Evolutionary conservation across 257 asterid species (phyloP), one percentile per base, ranked within the genome.

Genomic region (Schizonepeta tenuifolia): DNA sequence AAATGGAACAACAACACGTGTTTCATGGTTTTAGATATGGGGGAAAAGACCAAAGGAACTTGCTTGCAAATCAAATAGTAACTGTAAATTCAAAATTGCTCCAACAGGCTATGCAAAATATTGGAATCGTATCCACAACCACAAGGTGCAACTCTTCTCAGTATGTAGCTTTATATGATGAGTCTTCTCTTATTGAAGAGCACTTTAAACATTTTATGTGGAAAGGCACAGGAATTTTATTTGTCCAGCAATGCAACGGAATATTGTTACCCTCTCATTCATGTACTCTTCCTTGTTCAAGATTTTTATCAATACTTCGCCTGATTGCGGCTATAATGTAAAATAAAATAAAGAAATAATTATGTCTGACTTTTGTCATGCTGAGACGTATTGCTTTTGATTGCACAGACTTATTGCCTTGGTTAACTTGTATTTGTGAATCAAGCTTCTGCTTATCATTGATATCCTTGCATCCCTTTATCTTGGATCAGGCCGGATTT

Each of bases 1-100:
- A 89, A 75, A 81, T 91, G 95, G 90, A 87, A 58, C 98, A 94
- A 82, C 83, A 91, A 38, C 98, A 94, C 60, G 89, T 94, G 41
- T 87, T 91, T 82, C 74, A 88, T 76, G 98, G 99, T 14, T 90
- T 94, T 80, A 81, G 84, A 76, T 71, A 79, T 80, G 97, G 97
- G 72, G 93, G 80, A 81, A 94, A 91, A 83, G 90, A 82, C 61
- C 90, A 89, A 80, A 75, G 77, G 72, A 83, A 83, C 75, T 78
- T 87, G 69, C 97, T 94, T 77, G 96, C 97, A 20, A 81, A 86
- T 80, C 88, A 91, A 83, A 88, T 94, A 62, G 84, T 89, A 72
- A 65, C 83, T 79, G 86, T 91, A 69, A 91, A 94, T 82, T 85
- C 97, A 11, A 79, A 81, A 67, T 80, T 89, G 75, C 92, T 94